Base-by-base conservation (phyloP, 1,284 basidiomycete genomes). In the Amylostereum chailletii region DNA sequence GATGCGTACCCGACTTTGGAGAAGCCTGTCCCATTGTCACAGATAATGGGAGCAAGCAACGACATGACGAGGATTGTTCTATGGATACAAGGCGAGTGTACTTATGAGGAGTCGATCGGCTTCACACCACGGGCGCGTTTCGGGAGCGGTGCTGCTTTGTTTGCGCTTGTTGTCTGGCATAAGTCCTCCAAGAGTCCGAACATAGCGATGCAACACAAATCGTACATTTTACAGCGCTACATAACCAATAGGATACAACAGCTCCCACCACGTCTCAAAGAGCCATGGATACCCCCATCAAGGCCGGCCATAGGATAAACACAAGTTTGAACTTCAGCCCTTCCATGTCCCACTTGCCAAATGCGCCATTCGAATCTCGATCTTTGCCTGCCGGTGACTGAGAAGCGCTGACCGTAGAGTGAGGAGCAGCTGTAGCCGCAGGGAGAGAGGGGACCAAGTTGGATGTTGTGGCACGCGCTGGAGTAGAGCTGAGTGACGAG, bases 11-110 rank as follows among this genome's bases (percentile, higher is more conserved):
- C 95, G 69, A 97, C 88, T 81, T 98, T 98, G 29, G 94, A 95
- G 71, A 81, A 97, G 19, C 95, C 95, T 44, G 94, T 98, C 50
- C 95, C 95, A 78, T 97, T 97, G 74, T 98, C 94, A 63, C 92
- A 94, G 58, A 95, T 92, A 62, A 95, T 90, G 54, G 92, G 92
- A 26, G 90, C 85, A 54, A 91, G 82, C 41, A 83, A 67, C 48
- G 89, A 83, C 89, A 92, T 92, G 58, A 19, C 19, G 62, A 70
- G 42, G 45, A 52, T 29, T 26, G 30, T 43, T 26, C 30, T 30
- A 6, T 30, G 42, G n/a, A 37, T 37, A 37, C 33, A 29, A 41
- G 19, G 39, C 19, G 39, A 41, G 19, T 29, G 19, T 41, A 7
- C 42, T 26, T n/a, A 32, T 5, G 6, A 6, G 7, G 42, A 4